Conservation (phyloP, 805 yeast genomes). For the Torulaspora maleeae region DNA sequence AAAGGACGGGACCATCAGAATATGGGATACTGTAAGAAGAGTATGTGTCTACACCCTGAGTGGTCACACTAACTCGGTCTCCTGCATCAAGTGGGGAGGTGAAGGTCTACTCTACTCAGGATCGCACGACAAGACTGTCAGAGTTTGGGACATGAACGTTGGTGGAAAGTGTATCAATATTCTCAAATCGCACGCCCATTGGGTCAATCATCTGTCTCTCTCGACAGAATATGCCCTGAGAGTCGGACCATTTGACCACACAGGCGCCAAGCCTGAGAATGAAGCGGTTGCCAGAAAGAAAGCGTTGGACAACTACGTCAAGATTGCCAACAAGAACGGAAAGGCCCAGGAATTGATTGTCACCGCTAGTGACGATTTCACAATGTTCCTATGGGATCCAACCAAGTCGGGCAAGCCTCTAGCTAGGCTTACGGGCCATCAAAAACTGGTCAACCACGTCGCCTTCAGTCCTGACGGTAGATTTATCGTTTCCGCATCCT, state of each 20-base stretch:
- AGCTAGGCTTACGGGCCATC: slow-evolving; percentile 95
- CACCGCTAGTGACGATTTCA: slow-evolving; percentile 94
- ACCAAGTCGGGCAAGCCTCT: slow-evolving; percentile 73
- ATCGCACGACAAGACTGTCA: slow-evolving; percentile 91
- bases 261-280: slow-evolving; percentile 42
- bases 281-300: slow-evolving; percentile 45
- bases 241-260: slow-evolving; percentile 83
- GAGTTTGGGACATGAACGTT: slow-evolving; percentile 76
- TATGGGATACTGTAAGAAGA: slow-evolving; percentile 82
- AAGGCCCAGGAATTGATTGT: slow-evolving; percentile 79
- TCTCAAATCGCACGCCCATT: slow-evolving; percentile 87
- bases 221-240: slow-evolving; percentile 87
- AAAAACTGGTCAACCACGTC: slow-evolving; percentile 92
- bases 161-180: slow-evolving; percentile 76
- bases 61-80: slow-evolving; percentile 85
- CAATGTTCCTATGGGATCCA: slow-evolving; percentile 98
- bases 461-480: slow-evolving; percentile 95
- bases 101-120: slow-evolving; percentile 76
- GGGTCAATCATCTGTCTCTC: slow-evolving; percentile 92
- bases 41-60: slow-evolving; percentile 64
- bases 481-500: slow-evolving; percentile 83
- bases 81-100: slow-evolving; percentile 98
- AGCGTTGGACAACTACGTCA: slow-evolving; percentile 51
- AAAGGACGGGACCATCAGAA: slow-evolving; percentile 81
- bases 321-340: slow-evolving; percentile 52